Evolutionary conservation across 202 grass and related monocot species (phyloP).

Genomic region (Elaeis oleifera): DNA sequence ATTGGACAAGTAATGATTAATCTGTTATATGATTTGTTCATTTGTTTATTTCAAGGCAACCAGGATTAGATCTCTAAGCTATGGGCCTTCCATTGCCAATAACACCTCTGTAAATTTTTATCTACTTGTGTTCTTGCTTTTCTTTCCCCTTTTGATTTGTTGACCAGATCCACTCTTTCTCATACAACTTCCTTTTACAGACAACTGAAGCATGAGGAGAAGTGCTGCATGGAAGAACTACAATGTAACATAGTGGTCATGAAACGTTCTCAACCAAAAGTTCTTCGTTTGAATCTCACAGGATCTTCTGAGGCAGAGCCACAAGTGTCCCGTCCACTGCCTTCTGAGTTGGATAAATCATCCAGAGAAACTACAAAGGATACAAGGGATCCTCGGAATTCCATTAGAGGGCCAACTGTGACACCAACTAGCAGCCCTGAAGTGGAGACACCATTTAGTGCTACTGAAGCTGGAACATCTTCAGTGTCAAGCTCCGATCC

Average conservation of each 20-base stretch:
- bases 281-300: slow-evolving; percentile 87
- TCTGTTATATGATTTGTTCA: not conserved
- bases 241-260: slow-evolving; percentile 98
- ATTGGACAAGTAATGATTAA: slow-evolving; percentile 75
- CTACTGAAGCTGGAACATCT: slow-evolving; percentile 80
- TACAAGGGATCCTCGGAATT: slow-evolving; percentile 39
- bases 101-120: not conserved
- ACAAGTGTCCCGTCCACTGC: slow-evolving; percentile 26
- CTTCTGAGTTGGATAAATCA: slow-evolving; percentile 29
- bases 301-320: slow-evolving; percentile 73
- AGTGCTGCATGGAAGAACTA: slow-evolving; percentile 77
- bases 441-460: slow-evolving; percentile 60
- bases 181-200: slow-evolving; percentile 30
- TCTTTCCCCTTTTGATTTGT: not conserved
- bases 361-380: slow-evolving; percentile 34
- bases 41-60: not conserved
- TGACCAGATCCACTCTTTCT: not conserved
- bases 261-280: slow-evolving; percentile 93
- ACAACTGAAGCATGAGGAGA: slow-evolving; percentile 95
- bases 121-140: slow-evolving; percentile 2
- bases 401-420: slow-evolving; percentile 69
- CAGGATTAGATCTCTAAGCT: too few species aligned
- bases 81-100: not conserved
- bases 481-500: slow-evolving; percentile 96
- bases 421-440: slow-evolving; percentile 91